Conservation (phyloP, 2,329 filamentous ascomycete genomes). For the Keithomyces neogunnii region DNA sequence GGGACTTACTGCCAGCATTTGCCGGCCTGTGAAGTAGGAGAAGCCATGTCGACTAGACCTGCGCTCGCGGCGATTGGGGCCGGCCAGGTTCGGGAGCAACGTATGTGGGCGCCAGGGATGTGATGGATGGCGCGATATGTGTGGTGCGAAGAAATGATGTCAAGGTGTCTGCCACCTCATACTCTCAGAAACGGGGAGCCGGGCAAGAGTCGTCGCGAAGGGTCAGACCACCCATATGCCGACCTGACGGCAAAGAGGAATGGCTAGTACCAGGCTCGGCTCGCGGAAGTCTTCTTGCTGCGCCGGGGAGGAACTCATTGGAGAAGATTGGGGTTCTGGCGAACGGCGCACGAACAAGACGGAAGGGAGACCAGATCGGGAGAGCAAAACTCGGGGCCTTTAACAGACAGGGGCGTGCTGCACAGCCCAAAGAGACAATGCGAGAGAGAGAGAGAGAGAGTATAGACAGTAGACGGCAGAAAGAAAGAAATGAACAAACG, state of each 20-base stretch:
- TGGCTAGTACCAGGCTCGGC: conserved; percentile 24
- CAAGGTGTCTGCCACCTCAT: conserved; percentile 23
- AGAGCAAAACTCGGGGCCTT: background rate
- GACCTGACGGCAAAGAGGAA: conserved; percentile 15
- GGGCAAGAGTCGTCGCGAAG: conserved; percentile 9
- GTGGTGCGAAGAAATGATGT: conserved; percentile 7
- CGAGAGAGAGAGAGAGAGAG: background rate
- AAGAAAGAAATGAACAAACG: conserved; percentile 1
- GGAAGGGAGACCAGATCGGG: background rate
- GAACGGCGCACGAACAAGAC: conserved; percentile 6
- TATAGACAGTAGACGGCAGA: background rate
- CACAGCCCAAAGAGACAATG: background rate
- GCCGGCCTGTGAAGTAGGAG: conserved; percentile 21
- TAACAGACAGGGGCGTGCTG: background rate
- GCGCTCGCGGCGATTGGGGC: conserved; percentile 2
- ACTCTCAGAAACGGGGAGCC: conserved; percentile 20
- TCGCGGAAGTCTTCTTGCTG: conserved; percentile 26
- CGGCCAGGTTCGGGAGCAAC: background rate
- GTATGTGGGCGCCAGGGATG: background rate
- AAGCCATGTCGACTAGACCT: conserved; percentile 5
- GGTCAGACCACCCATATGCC: conserved; percentile 26
- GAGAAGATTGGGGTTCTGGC: conserved; percentile 16
- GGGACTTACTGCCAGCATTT: conserved; percentile 30
- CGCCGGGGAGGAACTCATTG: conserved; percentile 27
- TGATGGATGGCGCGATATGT: conserved; percentile 2